Conservation (phyloP, 73 alveolate species). For the Diophrys sp. region DNA sequence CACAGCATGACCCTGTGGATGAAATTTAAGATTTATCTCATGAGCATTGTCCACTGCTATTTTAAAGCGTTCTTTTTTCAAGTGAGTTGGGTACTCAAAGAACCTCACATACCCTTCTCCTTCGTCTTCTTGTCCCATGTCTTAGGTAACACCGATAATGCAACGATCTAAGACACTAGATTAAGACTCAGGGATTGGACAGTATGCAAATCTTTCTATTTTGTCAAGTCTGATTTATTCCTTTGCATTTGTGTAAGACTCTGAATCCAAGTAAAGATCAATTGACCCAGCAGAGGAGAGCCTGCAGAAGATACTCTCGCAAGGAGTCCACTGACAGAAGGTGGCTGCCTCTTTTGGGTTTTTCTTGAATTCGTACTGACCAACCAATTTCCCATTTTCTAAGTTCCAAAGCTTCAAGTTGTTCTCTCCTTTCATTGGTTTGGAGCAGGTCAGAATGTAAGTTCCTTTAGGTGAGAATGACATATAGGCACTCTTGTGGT, state of each 20-base stretch:
- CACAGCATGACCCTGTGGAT: conserved; percentile 47
- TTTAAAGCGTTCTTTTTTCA: conserved; percentile 38
- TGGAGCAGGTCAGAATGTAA: conserved; percentile 39
- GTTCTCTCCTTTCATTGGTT: conserved; percentile 14
- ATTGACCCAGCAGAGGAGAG: conserved; percentile 9
- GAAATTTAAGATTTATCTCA: conserved; percentile 32
- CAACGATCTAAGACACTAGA: conserved; percentile 5
- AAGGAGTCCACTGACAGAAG: conserved; percentile 24
- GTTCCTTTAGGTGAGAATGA: conserved; percentile 13
- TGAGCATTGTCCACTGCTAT: conserved; percentile 21
- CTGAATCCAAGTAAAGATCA: conserved; percentile 13
- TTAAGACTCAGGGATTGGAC: conserved; percentile 14
- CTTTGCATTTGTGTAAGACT: neutral
- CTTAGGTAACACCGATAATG: conserved; percentile 12
- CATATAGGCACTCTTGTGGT: neutral
- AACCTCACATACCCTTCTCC: conserved; percentile 25
- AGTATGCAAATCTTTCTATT: conserved; percentile 16
- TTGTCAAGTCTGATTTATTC: conserved; percentile 13
- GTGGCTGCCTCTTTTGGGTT: conserved; percentile 40
- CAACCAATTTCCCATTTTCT: conserved; percentile 21
- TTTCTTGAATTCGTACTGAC: conserved; percentile 28
- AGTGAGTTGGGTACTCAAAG: conserved; percentile 15
- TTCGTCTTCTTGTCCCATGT: conserved; percentile 11
- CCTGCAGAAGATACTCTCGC: conserved; percentile 27
- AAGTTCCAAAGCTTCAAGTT: conserved; percentile 33